Evolutionary conservation across 352 stramenopile genomes (phyloP).

Genomic region (Pythium aquatile): DNA sequence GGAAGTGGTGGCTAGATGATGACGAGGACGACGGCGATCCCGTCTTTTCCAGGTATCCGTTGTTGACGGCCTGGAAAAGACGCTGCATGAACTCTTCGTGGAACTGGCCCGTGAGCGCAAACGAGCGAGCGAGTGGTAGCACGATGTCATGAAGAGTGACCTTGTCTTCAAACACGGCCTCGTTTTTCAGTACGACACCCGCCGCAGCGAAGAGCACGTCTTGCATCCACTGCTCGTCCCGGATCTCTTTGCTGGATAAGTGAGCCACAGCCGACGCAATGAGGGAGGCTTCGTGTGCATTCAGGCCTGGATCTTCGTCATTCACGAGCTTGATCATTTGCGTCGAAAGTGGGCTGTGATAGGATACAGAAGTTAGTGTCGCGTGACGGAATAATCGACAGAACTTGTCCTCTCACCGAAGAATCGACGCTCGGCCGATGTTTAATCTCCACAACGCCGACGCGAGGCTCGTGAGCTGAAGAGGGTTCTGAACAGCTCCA

Average conservation of each 20-base stretch:
- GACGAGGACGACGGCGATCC: constrained; percentile 3
- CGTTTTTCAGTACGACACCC: constrained; percentile 34
- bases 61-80: constrained; percentile 46
- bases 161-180: constrained; percentile 13
- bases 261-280: constrained; percentile 47
- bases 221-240: constrained; percentile 48
- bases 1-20: constrained; percentile 20
- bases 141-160: constrained; percentile 28
- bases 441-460: constrained; percentile 52
- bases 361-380: neutral
- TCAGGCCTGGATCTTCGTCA: constrained; percentile 37
- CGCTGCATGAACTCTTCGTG: constrained; percentile 46
- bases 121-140: constrained; percentile 47
- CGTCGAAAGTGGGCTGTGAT: constrained; percentile 15
- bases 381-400: neutral
- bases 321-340: constrained; percentile 39
- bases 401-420: constrained; percentile 38
- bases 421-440: constrained; percentile 52
- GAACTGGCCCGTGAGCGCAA: constrained; percentile 53
- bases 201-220: constrained; percentile 41
- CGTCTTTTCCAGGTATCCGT: constrained; percentile 37
- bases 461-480: constrained; percentile 40
- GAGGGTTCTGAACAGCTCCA: constrained; percentile 42
- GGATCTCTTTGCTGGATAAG: constrained; percentile 48
- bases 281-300: constrained; percentile 45